These are phyloP conservation scores for Symbiodinium pilosum DNA, from an alignment of 73 alveolate species.

Conservation along the genomic window DNA sequence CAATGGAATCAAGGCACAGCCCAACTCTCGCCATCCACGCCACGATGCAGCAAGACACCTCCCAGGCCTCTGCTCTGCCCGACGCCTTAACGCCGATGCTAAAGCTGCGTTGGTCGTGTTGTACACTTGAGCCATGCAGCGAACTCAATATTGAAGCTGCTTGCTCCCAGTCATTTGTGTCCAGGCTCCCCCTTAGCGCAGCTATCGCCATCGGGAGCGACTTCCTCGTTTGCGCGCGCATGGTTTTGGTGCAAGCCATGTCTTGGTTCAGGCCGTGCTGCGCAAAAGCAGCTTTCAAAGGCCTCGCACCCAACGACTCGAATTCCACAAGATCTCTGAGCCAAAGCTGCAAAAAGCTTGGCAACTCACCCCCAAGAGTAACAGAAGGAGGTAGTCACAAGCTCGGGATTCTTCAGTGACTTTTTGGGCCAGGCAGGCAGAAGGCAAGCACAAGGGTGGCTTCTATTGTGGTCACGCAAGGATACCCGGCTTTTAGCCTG, in stretches of 20 bases:
- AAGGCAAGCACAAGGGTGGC: no score
- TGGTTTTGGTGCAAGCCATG: no score
- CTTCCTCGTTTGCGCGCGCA: background rate
- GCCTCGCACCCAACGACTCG: background rate
- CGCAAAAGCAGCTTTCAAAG: background rate
- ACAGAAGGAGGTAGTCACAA: no score
- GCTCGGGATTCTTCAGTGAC: no score
- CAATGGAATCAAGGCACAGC: background rate
- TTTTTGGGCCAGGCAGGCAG: no score
- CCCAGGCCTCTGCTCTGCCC: slow-evolving; percentile 14
- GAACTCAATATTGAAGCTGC: background rate
- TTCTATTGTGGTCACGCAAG: no score
- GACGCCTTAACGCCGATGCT: background rate
- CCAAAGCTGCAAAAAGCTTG: background rate
- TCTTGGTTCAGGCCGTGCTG: background rate
- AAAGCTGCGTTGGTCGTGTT: slow-evolving; percentile 3
- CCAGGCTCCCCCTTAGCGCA: background rate
- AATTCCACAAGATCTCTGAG: background rate
- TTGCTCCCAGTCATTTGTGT: background rate
- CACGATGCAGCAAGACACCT: background rate
- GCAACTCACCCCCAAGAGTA: background rate
- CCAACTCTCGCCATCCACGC: background rate
- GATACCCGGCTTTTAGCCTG: no score
- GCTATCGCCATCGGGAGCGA: background rate
- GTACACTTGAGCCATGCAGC: background rate